Conservation (phyloP, 2,329 filamentous ascomycete genomes). For the Apiospora aurea region DNA sequence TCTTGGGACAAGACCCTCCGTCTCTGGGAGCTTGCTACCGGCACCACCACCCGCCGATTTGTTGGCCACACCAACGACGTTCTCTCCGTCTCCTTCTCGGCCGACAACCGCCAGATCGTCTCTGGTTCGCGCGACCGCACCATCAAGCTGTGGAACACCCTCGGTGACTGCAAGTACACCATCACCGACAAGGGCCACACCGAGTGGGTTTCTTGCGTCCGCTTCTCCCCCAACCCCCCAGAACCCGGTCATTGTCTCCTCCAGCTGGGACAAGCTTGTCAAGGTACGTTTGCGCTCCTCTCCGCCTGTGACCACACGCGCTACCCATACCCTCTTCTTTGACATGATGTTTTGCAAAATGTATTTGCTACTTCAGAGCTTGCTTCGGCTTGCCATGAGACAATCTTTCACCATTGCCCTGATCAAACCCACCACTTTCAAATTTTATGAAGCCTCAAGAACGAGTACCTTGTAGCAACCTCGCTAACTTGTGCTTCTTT, state of each 20-base stretch:
- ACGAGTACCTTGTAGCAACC: background rate
- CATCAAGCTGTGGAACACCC: conserved; percentile 99
- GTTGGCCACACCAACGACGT: conserved; percentile 99
- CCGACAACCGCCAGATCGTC: conserved; percentile 99
- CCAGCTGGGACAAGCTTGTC: conserved; percentile 99
- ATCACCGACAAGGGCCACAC: conserved; percentile 99
- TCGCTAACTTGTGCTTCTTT: conserved; percentile 24
- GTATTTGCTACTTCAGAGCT: conserved; percentile 99
- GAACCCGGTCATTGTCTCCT: conserved; percentile 99
- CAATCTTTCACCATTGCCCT: conserved; percentile 90
- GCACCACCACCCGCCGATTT: conserved; percentile 96
- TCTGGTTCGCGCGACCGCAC: conserved; percentile 97
- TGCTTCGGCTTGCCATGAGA: conserved; percentile 86
- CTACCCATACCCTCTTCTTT: conserved; percentile 37
- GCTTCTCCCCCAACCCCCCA: conserved; percentile 99
- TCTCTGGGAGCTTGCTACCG: conserved; percentile 97
- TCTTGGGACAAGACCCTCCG: conserved; percentile 99
- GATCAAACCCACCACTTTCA: conserved; percentile 53
- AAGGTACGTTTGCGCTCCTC: conserved; percentile 70
- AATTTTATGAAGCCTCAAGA: background rate
- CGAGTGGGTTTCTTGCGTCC: conserved; percentile 99
- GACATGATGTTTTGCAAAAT: conserved; percentile 92
- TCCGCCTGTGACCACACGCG: conserved; percentile 17
- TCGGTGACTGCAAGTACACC: conserved; percentile 99
- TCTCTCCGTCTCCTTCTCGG: conserved; percentile 99